Evolutionary conservation across 83 land plant species (phyloP), one percentile per base, ranked within the genome.

Genomic region (Thuja plicata): DNA sequence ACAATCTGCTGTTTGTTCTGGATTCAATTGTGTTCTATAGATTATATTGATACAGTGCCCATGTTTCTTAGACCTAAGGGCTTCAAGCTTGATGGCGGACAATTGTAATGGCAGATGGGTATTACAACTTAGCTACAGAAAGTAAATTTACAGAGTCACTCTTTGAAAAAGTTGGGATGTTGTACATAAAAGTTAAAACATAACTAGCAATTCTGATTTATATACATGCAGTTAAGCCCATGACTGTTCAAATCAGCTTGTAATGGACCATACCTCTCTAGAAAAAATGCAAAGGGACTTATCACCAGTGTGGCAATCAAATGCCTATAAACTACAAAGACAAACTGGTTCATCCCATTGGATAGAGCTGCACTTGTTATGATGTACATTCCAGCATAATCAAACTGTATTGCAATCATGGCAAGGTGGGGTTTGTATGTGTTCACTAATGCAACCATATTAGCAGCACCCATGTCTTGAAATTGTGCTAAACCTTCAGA

Each of bases 341-440:
- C 50, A 83, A 83, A 43, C 15, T 45, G 52, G 24, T 83, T 83
- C 85, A 83, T 83, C 52, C 85, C 85, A n/a, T 83, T 30, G 30
- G 2, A 10, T 12, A 83, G 52, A 30, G 85, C 85, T 11, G 85
- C 85, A 27, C 85, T 83, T 24, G 54, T 19, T 10, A 83, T 83
- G 45, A 80, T 80, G 45, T 80, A 38, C 83, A 80, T 80, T 40
- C 83, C 48, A 38, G 83, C 83, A 40, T 38, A 41, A 17, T 41
- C 40, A 38, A 41, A 38, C 43, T 79, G 83, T 5, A 79, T 41
- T 79, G 83, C 83, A 79, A 79, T 40, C 83, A 38, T 38, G 43
- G 45, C 83, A 13, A 79, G 40, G 40, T 79, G 40, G 17, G 83
- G 83, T 79, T 79, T 79, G 83, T 19, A 79, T 79, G 10, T 12